Percentiles rank a stretch among this genome's conserved stretches.
These are phyloP conservation scores for Saccharomyces hybrid DNA, from an alignment of 1,139 yeast species.

Conservation along the genomic window DNA sequence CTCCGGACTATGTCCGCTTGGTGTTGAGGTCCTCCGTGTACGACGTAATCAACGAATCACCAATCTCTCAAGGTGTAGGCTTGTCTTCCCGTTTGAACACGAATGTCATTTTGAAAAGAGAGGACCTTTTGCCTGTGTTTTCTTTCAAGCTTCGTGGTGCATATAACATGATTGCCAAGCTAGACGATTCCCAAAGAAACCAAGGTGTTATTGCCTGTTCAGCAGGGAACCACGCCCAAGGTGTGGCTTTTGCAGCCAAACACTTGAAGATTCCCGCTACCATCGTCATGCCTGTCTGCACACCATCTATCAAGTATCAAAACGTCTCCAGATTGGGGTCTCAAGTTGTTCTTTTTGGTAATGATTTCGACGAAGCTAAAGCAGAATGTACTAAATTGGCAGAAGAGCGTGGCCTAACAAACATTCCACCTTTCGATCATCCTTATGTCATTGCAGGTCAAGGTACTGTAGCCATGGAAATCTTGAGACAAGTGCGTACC, in stretches of 20 bases:
- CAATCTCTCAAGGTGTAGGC: conserved; percentile 68
- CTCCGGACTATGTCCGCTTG: conserved; percentile 88
- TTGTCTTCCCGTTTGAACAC: conserved; percentile 68
- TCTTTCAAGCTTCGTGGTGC: conserved; percentile 97
- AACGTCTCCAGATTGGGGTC: conserved; percentile 91
- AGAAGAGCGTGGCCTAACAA: conserved; percentile 63
- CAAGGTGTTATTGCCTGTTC: conserved; percentile 96
- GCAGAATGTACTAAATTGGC: conserved; percentile 73
- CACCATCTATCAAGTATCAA: conserved; percentile 88
- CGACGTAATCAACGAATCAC: conserved; percentile 89
- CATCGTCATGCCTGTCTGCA: conserved; percentile 95
- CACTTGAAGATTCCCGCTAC: conserved; percentile 85
- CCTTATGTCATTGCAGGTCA: conserved; percentile 99
- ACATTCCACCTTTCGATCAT: conserved; percentile 95
- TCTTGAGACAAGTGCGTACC: conserved; percentile 71
- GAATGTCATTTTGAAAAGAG: conserved; percentile 74
- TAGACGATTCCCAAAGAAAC: conserved; percentile 58
- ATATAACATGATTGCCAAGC: conserved; percentile 88
- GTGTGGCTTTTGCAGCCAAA: conserved; percentile 89
- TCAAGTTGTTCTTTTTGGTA: conserved; percentile 86
- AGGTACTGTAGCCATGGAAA: conserved; percentile 93
- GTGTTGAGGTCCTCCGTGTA: conserved; percentile 88
- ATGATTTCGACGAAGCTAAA: conserved; percentile 90
- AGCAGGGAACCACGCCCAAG: conserved; percentile 99
- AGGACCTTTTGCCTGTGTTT: conserved; percentile 89